These are phyloP conservation scores for Ceratobasidium sp. DNA, from an alignment of 1,284 basidiomycete species.

Conservation along the genomic window DNA sequence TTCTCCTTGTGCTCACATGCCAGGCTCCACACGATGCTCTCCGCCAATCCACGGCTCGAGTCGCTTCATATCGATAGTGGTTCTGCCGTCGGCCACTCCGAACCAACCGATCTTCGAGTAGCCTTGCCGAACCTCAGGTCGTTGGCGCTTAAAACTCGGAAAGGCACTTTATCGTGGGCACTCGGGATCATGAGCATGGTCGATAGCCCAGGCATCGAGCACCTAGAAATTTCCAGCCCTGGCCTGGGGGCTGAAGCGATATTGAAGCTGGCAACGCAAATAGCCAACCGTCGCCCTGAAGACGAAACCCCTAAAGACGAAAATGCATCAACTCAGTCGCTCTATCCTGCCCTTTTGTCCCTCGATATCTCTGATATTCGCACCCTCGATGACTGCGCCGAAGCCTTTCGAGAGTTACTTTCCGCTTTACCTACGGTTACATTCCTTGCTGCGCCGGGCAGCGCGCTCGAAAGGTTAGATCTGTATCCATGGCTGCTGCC, in stretches of 20 bases:
- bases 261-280: not conserved
- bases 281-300: not conserved
- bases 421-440: not conserved
- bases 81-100: not conserved
- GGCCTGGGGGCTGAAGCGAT: not conserved
- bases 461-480: not conserved
- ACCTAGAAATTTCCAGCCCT: not conserved
- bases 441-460: not conserved
- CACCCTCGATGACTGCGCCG: not conserved
- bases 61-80: not conserved
- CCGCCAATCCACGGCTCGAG: conserved; percentile 7
- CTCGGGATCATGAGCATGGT: conserved; percentile 10
- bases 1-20: not conserved
- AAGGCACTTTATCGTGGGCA: not conserved
- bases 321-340: not conserved
- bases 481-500: not conserved
- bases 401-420: not conserved
- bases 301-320: too few species aligned
- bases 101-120: not conserved
- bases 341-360: not conserved
- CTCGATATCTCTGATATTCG: not conserved
- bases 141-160: not conserved
- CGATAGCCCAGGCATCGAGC: not conserved
- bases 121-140: not conserved
- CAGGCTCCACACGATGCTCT: not conserved